Evolutionary conservation across 116 monocot genomes (phyloP), one percentile per base, ranked within the genome.

Genomic region (Phalaenopsis hybrid): DNA sequence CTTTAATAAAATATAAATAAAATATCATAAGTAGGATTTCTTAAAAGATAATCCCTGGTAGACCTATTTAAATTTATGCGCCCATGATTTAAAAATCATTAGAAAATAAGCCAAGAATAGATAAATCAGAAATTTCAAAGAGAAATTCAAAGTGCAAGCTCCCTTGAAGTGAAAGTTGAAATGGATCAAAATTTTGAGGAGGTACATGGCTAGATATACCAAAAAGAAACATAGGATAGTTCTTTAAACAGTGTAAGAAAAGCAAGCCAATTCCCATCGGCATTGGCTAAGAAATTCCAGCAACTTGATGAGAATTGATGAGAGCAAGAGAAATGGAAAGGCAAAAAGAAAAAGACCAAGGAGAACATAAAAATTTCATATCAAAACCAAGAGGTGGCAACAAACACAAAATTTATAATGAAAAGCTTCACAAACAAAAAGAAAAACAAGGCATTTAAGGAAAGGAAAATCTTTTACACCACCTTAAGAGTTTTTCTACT

Each of bases 81-180:
- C 12, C 21, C n/a, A 75, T 17, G 37, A 20, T 46, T 31, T 75
- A 20, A 75, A 31, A 46, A 75, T 37, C 11, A 37, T 3, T 72
- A 72, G 12, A n/a, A 46, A 75, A 45, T 44, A 44, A 75, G 45
- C 21, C n/a, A 75, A 75, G n/a, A 75, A 75, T 2, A 44, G 8
- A 75, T 75, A 20, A 45, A 75, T 43, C 45, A 45, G 23, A 75
- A 37, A 41, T 73, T 73, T 73, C 31, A 73, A 4, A 31, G 41
- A 73, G 72, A 4, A 73, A 37, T 55, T 55, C 41, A 2, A 41
- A 34, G 41, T 13, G 70, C 70, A 37, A 13, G 34, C 3, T 7
- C 3, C 25, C 33, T 13, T 8, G 33, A 94, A 86, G 94, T 98
- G 85, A 6, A 34, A 44, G 33, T 44, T 17, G 18, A 74, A 74